A percentile compares a stretch with the other conserved stretches of the same genome.
These are phyloP conservation scores for Cicer chorassanicum DNA, from an alignment of 306 rosid genomes.

Conservation along the genomic window DNA sequence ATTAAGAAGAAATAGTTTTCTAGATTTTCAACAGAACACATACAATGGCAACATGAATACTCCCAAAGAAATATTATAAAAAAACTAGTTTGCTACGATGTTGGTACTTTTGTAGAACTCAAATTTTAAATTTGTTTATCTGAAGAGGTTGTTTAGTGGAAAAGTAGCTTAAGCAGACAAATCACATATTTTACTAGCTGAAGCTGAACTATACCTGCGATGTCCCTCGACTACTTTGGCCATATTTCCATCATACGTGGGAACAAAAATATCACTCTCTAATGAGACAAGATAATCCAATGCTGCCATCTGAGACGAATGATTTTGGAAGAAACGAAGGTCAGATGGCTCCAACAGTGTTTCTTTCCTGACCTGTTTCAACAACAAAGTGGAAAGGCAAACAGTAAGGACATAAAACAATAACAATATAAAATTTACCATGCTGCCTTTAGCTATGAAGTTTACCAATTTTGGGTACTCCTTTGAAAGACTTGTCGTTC, in stretches of 20 bases:
- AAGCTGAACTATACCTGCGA: constrained; percentile 74
- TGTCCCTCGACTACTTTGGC: constrained; percentile 99
- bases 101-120: constrained; percentile 2
- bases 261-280: constrained; percentile 96
- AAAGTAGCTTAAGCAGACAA: constrained; percentile 6
- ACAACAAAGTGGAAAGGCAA: constrained; percentile 41
- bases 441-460: constrained; percentile 32
- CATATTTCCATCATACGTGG: constrained; percentile 99
- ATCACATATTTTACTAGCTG: not conserved
- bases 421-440: constrained; percentile 21
- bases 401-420: constrained; percentile 28
- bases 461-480: constrained; percentile 85
- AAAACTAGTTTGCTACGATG: not conserved
- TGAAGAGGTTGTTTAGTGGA: not conserved
- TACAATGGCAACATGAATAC: not conserved
- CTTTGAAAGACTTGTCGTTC: constrained; percentile 76
- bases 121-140: not conserved
- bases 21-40: not conserved
- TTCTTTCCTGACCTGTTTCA: constrained; percentile 90
- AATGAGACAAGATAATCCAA: constrained; percentile 93
- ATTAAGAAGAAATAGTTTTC: not conserved
- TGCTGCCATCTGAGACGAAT: constrained; percentile 99
- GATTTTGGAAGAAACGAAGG: constrained; percentile 85
- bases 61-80: not conserved
- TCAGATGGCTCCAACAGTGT: constrained; percentile 85